Conservation (phyloP, 345 rosid genomes). For the Populus tremula region DNA sequence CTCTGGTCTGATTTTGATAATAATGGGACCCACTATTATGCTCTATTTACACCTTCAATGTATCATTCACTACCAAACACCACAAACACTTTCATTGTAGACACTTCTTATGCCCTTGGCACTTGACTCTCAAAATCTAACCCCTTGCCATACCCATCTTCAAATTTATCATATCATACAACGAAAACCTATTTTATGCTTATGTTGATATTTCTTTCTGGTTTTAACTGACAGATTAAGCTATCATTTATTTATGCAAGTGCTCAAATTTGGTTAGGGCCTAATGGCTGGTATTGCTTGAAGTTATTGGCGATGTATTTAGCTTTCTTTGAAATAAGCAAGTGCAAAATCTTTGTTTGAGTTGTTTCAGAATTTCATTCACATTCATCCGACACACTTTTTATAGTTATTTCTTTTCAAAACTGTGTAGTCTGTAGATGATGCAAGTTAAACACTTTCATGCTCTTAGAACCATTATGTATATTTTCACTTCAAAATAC, state of each 20-base stretch:
- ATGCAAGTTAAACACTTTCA: neutral
- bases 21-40: neutral
- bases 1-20: no score
- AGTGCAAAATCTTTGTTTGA: neutral
- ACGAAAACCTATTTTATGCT: neutral
- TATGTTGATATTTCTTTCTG: neutral
- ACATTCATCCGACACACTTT: neutral
- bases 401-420: neutral
- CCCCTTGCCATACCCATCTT: neutral
- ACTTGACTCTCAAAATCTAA: neutral
- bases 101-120: neutral
- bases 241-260: neutral
- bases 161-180: neutral
- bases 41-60: neutral
- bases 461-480: neutral
- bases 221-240: neutral
- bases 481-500: neutral
- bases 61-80: neutral
- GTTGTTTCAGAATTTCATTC: neutral
- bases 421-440: neutral
- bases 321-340: neutral
- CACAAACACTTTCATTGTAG: neutral
- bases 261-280: neutral
- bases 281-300: neutral
- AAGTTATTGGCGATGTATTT: neutral